Evolutionary conservation across 2,329 filamentous ascomycete genomes (phyloP).

Genomic region (Aspergillus fijiensis): DNA sequence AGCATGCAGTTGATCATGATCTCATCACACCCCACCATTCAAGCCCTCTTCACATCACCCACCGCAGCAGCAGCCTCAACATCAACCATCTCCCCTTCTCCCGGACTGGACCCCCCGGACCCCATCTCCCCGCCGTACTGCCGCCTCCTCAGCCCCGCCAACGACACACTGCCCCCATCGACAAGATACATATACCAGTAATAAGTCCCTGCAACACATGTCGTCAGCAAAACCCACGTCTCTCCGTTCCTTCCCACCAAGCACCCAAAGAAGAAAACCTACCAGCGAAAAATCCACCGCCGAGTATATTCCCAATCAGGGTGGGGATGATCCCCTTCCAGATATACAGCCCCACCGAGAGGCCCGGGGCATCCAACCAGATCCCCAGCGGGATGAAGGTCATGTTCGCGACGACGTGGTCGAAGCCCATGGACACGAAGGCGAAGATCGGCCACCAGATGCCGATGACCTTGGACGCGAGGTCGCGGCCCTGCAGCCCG

Average conservation of each 20-base stretch:
- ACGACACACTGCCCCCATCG: constrained; percentile 19
- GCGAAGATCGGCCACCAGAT: constrained; percentile 59
- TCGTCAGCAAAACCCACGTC: not conserved
- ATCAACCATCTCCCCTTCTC: constrained; percentile 5
- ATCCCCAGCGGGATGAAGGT: constrained; percentile 55
- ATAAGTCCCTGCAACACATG: constrained; percentile 30
- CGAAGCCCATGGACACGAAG: constrained; percentile 55
- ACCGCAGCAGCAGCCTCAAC: constrained; percentile 13
- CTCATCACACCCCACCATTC: not conserved
- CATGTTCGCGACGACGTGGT: constrained; percentile 61
- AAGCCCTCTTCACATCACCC: not conserved
- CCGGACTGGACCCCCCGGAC: constrained; percentile 3
- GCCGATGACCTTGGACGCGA: constrained; percentile 54
- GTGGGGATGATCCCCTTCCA: constrained; percentile 59
- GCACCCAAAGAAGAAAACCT: constrained; percentile 2
- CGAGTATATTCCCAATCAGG: constrained; percentile 55
- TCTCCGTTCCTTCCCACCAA: not conserved
- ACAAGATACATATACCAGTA: constrained; percentile 52
- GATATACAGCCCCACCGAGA: constrained; percentile 54
- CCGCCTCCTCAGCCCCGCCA: constrained; percentile 17
- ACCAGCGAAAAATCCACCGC: constrained; percentile 55
- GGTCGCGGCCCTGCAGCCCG: constrained; percentile 49
- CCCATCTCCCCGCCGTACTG: not conserved
- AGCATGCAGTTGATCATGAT: too few relatives aligned
- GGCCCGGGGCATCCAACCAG: constrained; percentile 46